These are phyloP conservation scores for Talaromyces albobiverticillius DNA, from an alignment of 2,329 filamentous ascomycete species.

Conservation along the genomic window DNA sequence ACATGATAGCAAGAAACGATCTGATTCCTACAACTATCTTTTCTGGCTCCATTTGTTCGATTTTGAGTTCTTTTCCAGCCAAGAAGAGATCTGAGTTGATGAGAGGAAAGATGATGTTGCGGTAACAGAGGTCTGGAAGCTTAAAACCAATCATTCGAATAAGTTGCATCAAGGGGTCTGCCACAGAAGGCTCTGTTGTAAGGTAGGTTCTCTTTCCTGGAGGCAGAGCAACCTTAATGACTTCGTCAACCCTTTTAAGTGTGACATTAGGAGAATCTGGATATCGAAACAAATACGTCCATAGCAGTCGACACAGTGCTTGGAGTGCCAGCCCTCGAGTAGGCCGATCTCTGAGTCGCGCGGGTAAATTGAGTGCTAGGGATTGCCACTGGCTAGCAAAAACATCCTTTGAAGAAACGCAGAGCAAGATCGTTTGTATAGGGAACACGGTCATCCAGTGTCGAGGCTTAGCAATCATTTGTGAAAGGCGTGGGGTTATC, in stretches of 20 bases:
- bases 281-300: constrained; percentile 89
- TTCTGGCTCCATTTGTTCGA: constrained; percentile 93
- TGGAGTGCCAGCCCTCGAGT: constrained; percentile 79
- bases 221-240: constrained; percentile 79
- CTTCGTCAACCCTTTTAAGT: constrained; percentile 80
- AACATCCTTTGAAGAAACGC: constrained; percentile 78
- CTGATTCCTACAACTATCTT: constrained; percentile 96
- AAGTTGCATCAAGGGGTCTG: constrained; percentile 87
- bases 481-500: constrained; percentile 72
- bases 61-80: constrained; percentile 71
- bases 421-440: constrained; percentile 80
- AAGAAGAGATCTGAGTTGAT: constrained; percentile 89
- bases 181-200: constrained; percentile 77
- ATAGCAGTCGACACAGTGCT: constrained; percentile 83
- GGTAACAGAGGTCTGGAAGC: constrained; percentile 89
- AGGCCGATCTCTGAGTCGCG: constrained; percentile 78
- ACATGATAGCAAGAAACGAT: constrained; percentile 88
- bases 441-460: constrained; percentile 91
- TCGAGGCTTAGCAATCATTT: constrained; percentile 86
- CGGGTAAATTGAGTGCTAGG: constrained; percentile 71
- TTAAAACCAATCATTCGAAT: constrained; percentile 93
- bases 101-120: constrained; percentile 87
- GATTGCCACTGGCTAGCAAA: constrained; percentile 87
- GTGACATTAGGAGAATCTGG: constrained; percentile 67
- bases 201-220: constrained; percentile 75